Conservation (phyloP, 805 yeast genomes). For the Candida sakaeoensis region DNA sequence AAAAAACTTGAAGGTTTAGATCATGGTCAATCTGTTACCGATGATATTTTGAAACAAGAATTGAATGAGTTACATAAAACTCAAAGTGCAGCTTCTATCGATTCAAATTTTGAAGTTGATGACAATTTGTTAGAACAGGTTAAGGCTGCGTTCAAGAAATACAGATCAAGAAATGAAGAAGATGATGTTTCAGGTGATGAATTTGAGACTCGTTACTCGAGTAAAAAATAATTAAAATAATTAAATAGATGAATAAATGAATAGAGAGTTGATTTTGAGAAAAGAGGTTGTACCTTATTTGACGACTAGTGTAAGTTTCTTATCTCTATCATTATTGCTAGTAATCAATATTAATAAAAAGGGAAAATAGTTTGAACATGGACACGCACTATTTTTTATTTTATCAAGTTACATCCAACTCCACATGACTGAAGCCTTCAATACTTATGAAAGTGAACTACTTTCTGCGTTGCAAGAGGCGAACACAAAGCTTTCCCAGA, state of each 20-base stretch:
- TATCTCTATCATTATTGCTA: too few species aligned
- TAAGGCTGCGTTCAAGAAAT: conserved; percentile 33
- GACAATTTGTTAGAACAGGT: conserved; percentile 33
- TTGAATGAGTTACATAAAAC: conserved; percentile 17
- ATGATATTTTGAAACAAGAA: conserved; percentile 15
- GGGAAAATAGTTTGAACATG: too few species aligned
- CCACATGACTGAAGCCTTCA: conserved; percentile 50
- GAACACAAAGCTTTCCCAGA: conserved; percentile 56
- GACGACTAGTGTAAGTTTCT: too few species aligned
- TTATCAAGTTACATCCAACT: background rate
- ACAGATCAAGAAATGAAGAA: conserved; percentile 23
- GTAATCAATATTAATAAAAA: too few species aligned
- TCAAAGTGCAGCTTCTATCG: conserved; percentile 24
- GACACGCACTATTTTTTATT: background rate
- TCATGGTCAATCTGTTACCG: conserved; percentile 6
- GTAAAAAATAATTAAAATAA: background rate
- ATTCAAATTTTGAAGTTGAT: conserved; percentile 26
- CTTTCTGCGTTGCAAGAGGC: conserved; percentile 69
- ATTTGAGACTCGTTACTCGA: conserved; percentile 41
- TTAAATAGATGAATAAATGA: background rate
- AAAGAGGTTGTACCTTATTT: too few species aligned
- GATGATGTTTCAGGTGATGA: conserved; percentile 52
- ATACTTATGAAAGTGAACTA: conserved; percentile 67
- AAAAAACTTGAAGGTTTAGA: conserved; percentile 8
- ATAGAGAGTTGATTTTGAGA: too few species aligned